phyloP scores from a whole-genome alignment of 805 yeast species.

The Yarrowia sp. region DNA sequence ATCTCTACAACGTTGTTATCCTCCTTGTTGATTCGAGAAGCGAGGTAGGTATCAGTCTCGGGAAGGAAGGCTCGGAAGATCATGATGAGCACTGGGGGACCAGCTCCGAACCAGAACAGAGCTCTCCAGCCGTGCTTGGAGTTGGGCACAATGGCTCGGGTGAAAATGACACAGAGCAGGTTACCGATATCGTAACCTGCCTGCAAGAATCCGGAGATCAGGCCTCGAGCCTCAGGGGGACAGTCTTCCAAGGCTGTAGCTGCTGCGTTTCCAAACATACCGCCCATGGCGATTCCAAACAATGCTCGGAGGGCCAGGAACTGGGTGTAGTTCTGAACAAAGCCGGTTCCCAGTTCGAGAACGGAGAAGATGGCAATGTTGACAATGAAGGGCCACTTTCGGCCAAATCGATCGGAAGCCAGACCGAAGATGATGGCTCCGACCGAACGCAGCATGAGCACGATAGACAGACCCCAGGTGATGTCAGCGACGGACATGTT shows the following conservation, averaged over 20 bases:
- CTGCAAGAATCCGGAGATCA: slow-evolving; percentile 74
- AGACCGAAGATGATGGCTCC: slow-evolving; percentile 74
- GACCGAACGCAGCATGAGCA: slow-evolving; percentile 71
- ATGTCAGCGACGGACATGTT: slow-evolving; percentile 56
- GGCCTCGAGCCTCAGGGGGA: slow-evolving; percentile 64
- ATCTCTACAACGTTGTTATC: slow-evolving; percentile 30
- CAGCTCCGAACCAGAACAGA: slow-evolving; percentile 76
- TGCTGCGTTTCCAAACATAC: slow-evolving; percentile 68
- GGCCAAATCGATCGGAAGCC: slow-evolving; percentile 67
- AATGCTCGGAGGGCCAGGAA: slow-evolving; percentile 68
- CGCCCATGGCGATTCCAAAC: slow-evolving; percentile 77
- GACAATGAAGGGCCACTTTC: slow-evolving; percentile 68
- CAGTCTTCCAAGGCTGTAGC: slow-evolving; percentile 73
- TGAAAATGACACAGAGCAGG: slow-evolving; percentile 68
- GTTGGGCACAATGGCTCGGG: slow-evolving; percentile 62
- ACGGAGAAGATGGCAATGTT: slow-evolving; percentile 61
- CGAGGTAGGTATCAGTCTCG: slow-evolving; percentile 63
- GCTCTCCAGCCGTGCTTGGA: slow-evolving; percentile 69
- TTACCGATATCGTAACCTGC: slow-evolving; percentile 82
- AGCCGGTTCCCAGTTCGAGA: slow-evolving; percentile 71
- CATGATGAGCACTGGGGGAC: slow-evolving; percentile 65
- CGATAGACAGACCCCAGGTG: slow-evolving; percentile 77
- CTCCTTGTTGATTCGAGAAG: slow-evolving; percentile 45
- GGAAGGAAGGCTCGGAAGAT: slow-evolving; percentile 65
- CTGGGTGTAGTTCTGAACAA: slow-evolving; percentile 63